phyloP scores from a whole-genome alignment of 2,329 filamentous ascomycete species.

The Ilyonectria robusta region DNA sequence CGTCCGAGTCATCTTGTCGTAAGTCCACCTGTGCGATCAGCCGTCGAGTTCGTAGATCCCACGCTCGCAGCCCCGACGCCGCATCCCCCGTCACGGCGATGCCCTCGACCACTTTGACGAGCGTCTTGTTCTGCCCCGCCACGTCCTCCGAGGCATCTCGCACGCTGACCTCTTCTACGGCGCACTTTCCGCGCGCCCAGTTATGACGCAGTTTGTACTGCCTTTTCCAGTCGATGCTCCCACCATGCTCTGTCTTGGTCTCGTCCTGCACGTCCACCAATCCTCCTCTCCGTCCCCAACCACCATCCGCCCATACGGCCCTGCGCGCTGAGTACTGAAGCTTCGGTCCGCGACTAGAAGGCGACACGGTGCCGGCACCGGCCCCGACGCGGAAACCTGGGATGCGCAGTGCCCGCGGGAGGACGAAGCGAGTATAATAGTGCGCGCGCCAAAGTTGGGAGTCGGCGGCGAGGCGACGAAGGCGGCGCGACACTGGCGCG shows the following conservation, averaged over 20 bases:
- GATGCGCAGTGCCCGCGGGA: slow-evolving; percentile 82
- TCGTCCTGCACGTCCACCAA: slow-evolving; percentile 67
- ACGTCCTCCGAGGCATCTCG: slow-evolving; percentile 51
- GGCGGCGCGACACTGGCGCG: slow-evolving; percentile 79
- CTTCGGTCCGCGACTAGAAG: slow-evolving; percentile 48
- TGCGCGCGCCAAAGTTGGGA: slow-evolving; percentile 91
- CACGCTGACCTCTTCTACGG: slow-evolving; percentile 82
- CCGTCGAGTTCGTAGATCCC: slow-evolving; percentile 77
- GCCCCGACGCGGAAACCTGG: slow-evolving; percentile 70
- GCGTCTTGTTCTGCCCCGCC: slow-evolving; percentile 67
- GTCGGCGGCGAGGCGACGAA: slow-evolving; percentile 81
- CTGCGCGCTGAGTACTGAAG: slow-evolving; percentile 62
- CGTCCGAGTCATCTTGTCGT: slow-evolving; percentile 33
- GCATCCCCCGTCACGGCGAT: slow-evolving; percentile 83
- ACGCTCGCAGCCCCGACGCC: slow-evolving; percentile 79
- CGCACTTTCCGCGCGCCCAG: slow-evolving; percentile 88
- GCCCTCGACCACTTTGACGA: slow-evolving; percentile 84
- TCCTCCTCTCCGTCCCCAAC: slow-evolving; percentile 58
- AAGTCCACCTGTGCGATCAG: slow-evolving; percentile 68
- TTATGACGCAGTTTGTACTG: slow-evolving; percentile 93
- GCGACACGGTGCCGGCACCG: slow-evolving; percentile 33
- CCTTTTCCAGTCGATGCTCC: slow-evolving; percentile 83
- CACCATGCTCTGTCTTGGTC: slow-evolving; percentile 17
- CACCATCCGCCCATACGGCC: slow-evolving; percentile 60
- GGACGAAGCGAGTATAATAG: slow-evolving; percentile 90